phyloP scores from a whole-genome alignment of 2,329 filamentous ascomycete genomes.

The Pezicula radicicola region DNA sequence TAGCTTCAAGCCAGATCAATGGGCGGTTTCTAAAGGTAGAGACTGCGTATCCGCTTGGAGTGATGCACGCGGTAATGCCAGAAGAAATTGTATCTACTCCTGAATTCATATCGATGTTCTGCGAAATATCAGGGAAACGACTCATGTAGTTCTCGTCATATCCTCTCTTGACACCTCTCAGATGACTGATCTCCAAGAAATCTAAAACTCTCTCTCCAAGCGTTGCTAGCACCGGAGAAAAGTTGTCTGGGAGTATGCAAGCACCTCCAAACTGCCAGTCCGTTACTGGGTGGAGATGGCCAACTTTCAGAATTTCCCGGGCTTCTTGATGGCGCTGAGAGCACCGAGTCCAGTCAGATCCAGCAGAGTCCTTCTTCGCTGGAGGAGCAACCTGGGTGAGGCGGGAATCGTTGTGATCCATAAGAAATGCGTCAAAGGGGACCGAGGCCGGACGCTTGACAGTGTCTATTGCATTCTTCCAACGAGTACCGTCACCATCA shows the following conservation, averaged over 20 bases:
- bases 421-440: constrained; percentile 58
- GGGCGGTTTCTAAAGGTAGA: constrained; percentile 57
- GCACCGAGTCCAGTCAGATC: constrained; percentile 51
- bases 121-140: constrained; percentile 61
- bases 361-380: constrained; percentile 29
- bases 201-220: constrained; percentile 63
- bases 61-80: constrained; percentile 66
- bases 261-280: constrained; percentile 54
- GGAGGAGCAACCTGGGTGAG: background rate
- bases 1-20: constrained; percentile 58
- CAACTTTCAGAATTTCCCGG: constrained; percentile 47
- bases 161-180: constrained; percentile 44
- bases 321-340: constrained; percentile 56
- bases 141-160: constrained; percentile 57
- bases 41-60: constrained; percentile 61
- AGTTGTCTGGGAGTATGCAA: constrained; percentile 51
- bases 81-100: constrained; percentile 41
- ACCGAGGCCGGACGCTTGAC: constrained; percentile 54
- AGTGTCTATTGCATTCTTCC: constrained; percentile 3
- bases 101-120: constrained; percentile 61
- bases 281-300: constrained; percentile 54
- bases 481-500: background rate
- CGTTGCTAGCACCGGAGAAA: constrained; percentile 43
- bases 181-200: constrained; percentile 58
- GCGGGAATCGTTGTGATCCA: constrained; percentile 24